These are phyloP conservation scores for Thraustochytrium striatum DNA, from an alignment of 352 stramenopile species.

Conservation along the genomic window DNA sequence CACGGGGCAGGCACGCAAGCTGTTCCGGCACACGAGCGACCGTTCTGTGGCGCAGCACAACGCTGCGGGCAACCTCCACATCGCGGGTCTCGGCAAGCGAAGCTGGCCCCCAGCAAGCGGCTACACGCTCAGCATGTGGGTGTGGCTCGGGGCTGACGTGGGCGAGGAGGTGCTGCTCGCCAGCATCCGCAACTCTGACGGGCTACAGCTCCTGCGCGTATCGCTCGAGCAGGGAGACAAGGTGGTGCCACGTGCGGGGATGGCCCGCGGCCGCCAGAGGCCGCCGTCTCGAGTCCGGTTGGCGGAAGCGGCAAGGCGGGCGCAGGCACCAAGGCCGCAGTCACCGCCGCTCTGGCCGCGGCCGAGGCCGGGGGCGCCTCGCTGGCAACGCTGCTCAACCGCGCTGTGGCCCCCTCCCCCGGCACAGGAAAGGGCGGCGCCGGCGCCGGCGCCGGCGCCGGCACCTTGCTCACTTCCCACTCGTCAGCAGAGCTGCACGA, in stretches of 20 bases:
- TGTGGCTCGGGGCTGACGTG: constrained; percentile 31
- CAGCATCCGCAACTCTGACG: constrained; percentile 24
- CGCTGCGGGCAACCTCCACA: constrained; percentile 24
- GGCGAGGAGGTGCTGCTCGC: constrained; percentile 26
- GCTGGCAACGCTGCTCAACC: neutral
- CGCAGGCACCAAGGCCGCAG: neutral
- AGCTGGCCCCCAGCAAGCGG: neutral
- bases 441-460: neutral
- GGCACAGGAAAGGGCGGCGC: too few species aligned
- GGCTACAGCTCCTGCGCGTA: constrained; percentile 16
- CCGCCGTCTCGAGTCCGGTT: neutral
- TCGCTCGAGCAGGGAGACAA: constrained; percentile 12
- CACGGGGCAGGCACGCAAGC: neutral
- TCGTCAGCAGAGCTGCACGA: neutral
- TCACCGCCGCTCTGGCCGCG: neutral
- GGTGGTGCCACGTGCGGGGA: too few species aligned
- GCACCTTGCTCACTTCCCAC: too few species aligned
- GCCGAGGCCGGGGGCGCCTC: constrained; percentile 10
- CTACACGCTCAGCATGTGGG: constrained; percentile 32
- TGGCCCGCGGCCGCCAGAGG: neutral
- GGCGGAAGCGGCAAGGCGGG: neutral
- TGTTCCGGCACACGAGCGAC: constrained; percentile 1
- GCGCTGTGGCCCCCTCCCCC: too few species aligned
- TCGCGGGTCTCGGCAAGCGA: constrained; percentile 31
- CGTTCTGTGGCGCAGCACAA: constrained; percentile 21